A percentile compares a stretch with the other conserved stretches of the same genome.
Conservation (phyloP, 305 asterid species). For the Solanum hybrid region DNA sequence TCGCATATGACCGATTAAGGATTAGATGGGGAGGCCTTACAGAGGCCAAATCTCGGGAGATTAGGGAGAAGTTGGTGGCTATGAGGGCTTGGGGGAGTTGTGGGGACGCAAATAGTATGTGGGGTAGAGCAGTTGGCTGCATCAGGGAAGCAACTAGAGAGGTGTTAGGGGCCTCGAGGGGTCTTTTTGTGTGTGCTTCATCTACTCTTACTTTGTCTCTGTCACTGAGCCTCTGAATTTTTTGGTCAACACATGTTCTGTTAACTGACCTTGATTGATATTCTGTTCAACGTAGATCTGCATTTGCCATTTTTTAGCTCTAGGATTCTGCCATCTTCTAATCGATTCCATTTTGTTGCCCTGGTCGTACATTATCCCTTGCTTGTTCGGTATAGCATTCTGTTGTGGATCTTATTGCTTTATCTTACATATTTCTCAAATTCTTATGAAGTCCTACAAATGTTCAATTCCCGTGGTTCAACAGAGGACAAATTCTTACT, state of each 20-base stretch:
- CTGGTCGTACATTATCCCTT: not conserved
- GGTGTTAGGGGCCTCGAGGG: not conserved
- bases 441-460: not conserved
- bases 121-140: not conserved
- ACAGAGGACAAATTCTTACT: not conserved
- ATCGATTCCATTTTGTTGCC: not conserved
- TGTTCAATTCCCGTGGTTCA: not conserved
- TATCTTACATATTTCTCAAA: not conserved
- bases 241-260: not conserved
- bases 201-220: not conserved
- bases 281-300: not conserved
- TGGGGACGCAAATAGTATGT: not conserved
- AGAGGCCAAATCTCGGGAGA: not conserved
- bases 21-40: not conserved
- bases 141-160: not conserved
- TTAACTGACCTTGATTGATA: not conserved
- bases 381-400: not conserved
- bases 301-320: not conserved
- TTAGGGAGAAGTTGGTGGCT: not conserved
- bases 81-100: not conserved
- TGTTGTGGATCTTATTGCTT: not conserved
- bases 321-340: not conserved
- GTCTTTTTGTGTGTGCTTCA: not conserved
- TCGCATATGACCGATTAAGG: not conserved
- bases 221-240: not conserved